A percentile compares a stretch with the other conserved stretches of the same genome.
Conservation (phyloP, 2,329 filamentous ascomycete genomes). For the Penicillium sp. region DNA sequence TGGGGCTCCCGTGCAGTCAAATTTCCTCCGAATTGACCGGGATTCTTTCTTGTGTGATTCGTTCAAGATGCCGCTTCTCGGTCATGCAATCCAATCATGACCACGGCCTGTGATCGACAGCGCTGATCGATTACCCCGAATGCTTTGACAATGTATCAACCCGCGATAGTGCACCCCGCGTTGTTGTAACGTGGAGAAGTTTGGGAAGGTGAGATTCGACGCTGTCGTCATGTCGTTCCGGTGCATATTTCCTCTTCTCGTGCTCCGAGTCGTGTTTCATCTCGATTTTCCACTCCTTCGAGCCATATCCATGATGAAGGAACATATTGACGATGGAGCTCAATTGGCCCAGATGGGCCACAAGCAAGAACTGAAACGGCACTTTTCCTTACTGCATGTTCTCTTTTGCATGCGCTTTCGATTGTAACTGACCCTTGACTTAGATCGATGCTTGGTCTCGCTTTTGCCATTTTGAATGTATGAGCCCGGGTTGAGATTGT, state of each 20-base stretch:
- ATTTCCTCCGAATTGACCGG: background rate
- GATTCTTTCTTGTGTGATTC: background rate
- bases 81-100: too few relatives aligned
- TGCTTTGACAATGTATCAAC: conserved; percentile 23
- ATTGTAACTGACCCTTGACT: background rate
- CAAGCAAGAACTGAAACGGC: conserved; percentile 53
- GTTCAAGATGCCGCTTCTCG: too few relatives aligned
- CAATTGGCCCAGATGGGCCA: conserved; percentile 53
- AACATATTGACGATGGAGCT: conserved; percentile 40
- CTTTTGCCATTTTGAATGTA: conserved; percentile 57
- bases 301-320: conserved; percentile 11
- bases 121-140: conserved; percentile 18
- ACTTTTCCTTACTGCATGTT: conserved; percentile 49
- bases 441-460: conserved; percentile 55
- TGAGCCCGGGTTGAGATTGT: conserved; percentile 1
- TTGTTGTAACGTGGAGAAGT: conserved; percentile 8
- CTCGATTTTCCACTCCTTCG: conserved; percentile 1
- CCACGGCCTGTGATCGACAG: too few relatives aligned
- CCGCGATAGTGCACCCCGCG: conserved; percentile 7
- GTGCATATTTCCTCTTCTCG: conserved; percentile 2
- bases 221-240: conserved; percentile 10
- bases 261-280: background rate
- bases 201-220: conserved; percentile 16
- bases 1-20: conserved; percentile 10
- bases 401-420: background rate